phyloP scores from a whole-genome alignment of 208 protist genomes.

The Willaertia magna region DNA sequence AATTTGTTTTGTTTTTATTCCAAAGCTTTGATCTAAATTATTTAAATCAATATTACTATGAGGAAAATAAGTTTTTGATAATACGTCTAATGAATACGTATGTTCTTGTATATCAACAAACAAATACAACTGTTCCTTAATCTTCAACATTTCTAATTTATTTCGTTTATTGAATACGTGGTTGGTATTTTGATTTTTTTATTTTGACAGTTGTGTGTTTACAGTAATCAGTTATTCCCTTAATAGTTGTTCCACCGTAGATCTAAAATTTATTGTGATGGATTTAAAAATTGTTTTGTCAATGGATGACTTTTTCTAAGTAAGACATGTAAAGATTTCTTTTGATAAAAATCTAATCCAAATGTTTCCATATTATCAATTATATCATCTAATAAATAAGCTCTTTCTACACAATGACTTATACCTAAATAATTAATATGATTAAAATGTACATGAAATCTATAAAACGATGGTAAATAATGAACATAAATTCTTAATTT shows the following conservation, averaged over 20 bases:
- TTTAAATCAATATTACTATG: background rate
- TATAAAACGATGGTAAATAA: slow-evolving; percentile 25
- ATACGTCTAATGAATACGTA: background rate
- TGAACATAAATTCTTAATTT: slow-evolving; percentile 18
- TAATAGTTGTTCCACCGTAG: no score
- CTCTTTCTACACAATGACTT: background rate
- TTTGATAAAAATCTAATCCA: background rate
- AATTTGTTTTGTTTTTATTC: background rate
- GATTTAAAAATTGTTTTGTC: no score
- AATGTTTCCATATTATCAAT: slow-evolving; percentile 21
- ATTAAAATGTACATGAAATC: slow-evolving; percentile 22
- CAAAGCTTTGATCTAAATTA: background rate
- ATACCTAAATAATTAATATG: background rate
- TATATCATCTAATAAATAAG: slow-evolving; percentile 20
- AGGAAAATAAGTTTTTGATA: background rate
- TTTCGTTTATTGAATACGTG: no score
- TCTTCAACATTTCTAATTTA: no score
- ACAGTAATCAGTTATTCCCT: no score
- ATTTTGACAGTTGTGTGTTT: no score
- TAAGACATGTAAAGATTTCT: background rate
- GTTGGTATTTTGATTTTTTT: no score
- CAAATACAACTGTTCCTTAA: background rate
- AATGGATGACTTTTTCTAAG: background rate
- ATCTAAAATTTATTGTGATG: no score
- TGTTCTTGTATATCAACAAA: background rate